Conservation (phyloP, 192 early-diverging fungal species). For the Thamnidium elegans region DNA sequence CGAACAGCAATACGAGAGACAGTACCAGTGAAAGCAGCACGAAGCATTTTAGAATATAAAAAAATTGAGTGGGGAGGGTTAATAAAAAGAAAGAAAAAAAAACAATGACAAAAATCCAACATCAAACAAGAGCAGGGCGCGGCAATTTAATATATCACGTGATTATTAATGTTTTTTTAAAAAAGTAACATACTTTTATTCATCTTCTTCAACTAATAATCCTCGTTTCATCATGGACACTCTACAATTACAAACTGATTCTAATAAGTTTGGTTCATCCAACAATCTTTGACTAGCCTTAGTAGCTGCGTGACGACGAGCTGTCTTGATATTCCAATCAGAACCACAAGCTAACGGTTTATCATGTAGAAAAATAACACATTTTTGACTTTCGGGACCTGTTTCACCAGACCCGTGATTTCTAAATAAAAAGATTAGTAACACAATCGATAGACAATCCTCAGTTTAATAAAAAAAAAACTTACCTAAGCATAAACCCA, state of each 20-base stretch:
- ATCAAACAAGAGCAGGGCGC: background rate
- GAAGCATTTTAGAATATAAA: slow-evolving; percentile 29
- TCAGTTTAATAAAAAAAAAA: background rate
- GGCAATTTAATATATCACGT: background rate
- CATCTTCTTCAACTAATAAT: background rate
- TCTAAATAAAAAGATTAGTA: slow-evolving; percentile 17
- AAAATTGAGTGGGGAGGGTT: slow-evolving; percentile 14
- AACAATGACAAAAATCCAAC: background rate
- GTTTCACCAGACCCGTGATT: slow-evolving; percentile 27
- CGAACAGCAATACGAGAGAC: slow-evolving; percentile 33
- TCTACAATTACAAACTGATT: slow-evolving; percentile 36
- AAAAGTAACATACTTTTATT: background rate
- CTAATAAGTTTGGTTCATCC: slow-evolving; percentile 27
- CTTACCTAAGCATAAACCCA: slow-evolving; percentile 38
- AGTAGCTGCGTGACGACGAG: slow-evolving; percentile 40
- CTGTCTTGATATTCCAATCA: slow-evolving; percentile 38
- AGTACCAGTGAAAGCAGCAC: slow-evolving; percentile 34
- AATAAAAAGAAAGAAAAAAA: slow-evolving; percentile 3
- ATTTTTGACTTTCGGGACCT: slow-evolving; percentile 27
- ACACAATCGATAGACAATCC: background rate
- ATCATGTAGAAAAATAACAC: slow-evolving; percentile 45
- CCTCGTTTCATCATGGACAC: slow-evolving; percentile 2
- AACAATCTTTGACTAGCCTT: slow-evolving; percentile 28
- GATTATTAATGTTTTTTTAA: background rate
- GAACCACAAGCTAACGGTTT: slow-evolving; percentile 24